These are phyloP conservation scores for Gossypium australe DNA, from an alignment of 345 rosid genomes.

Conservation along the genomic window DNA sequence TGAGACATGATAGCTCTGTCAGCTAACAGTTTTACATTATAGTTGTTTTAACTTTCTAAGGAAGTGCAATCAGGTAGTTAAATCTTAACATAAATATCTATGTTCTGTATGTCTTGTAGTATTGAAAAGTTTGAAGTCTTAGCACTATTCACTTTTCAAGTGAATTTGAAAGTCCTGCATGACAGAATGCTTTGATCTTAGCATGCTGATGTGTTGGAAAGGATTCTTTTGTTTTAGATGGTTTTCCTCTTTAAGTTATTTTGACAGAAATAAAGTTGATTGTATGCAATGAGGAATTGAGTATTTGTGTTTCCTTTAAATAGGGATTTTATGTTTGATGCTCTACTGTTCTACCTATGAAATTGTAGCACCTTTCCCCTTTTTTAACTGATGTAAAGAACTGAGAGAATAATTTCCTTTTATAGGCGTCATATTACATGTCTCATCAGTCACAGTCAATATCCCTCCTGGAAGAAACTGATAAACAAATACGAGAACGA, in stretches of 20 bases:
- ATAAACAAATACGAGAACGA: conserved; percentile 80
- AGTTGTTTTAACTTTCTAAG: not conserved
- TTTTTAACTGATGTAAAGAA: not conserved
- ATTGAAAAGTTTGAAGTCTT: not conserved
- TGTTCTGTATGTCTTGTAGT: not conserved
- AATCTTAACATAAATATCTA: not conserved
- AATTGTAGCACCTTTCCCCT: not conserved
- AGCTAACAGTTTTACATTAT: not conserved
- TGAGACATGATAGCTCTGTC: not conserved
- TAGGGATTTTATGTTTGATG: not conserved
- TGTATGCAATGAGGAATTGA: not conserved
- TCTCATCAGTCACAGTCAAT: conserved; percentile 86
- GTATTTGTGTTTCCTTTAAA: not conserved
- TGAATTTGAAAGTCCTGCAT: not conserved
- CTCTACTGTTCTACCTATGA: not conserved
- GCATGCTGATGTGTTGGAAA: not conserved
- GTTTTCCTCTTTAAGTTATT: not conserved
- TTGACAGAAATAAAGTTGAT: not conserved
- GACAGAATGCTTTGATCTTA: not conserved
- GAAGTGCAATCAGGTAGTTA: not conserved
- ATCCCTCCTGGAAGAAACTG: conserved; percentile 84
- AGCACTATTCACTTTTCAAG: not conserved
- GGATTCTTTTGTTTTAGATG: not conserved
- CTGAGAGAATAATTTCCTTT: conserved; percentile 24
- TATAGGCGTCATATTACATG: conserved; percentile 82